Conservation (phyloP, 805 yeast genomes). For the Candida namnaoensis region DNA sequence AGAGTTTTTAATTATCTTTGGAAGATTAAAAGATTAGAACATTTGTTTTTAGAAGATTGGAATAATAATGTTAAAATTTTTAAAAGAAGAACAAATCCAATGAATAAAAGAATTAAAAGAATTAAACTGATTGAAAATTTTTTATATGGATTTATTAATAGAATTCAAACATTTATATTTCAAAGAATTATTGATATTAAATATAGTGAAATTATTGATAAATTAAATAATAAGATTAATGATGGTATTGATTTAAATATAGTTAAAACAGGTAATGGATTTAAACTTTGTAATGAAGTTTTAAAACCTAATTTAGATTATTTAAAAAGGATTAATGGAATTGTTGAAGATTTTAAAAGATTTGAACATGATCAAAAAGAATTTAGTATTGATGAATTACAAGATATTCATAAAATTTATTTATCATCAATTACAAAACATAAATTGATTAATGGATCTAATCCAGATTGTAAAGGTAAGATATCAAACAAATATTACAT, state of each 20-base stretch:
- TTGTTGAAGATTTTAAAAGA: constrained; percentile 1
- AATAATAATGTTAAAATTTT: constrained; percentile 20
- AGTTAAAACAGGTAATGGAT: constrained; percentile 13
- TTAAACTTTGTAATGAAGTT: constrained; percentile 18
- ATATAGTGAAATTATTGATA: constrained; percentile 20
- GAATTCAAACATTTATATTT: constrained; percentile 22
- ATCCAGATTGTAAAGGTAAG: constrained; percentile 21
- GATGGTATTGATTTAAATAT: constrained; percentile 28
- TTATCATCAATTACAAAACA: constrained; percentile 27
- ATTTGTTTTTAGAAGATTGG: constrained; percentile 44
- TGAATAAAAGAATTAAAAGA: constrained; percentile 19
- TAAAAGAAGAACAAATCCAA: constrained; percentile 10
- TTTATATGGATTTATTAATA: constrained; percentile 20
- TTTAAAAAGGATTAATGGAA: constrained; percentile 9
- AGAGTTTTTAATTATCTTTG: constrained; percentile 81
- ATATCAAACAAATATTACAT: constrained; percentile 31
- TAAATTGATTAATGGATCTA: constrained; percentile 22
- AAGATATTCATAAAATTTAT: constrained; percentile 22
- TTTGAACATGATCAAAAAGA: constrained; percentile 14
- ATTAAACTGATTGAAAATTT: constrained; percentile 23
- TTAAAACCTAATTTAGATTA: constrained; percentile 20
- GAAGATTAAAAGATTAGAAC: constrained; percentile 59
- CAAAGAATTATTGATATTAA: constrained; percentile 22
- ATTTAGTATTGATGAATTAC: constrained; percentile 42
- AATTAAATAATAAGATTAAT: constrained; percentile 25